Conservation (phyloP, 2,329 filamentous ascomycete species). For the Zymoseptoria tritici region DNA sequence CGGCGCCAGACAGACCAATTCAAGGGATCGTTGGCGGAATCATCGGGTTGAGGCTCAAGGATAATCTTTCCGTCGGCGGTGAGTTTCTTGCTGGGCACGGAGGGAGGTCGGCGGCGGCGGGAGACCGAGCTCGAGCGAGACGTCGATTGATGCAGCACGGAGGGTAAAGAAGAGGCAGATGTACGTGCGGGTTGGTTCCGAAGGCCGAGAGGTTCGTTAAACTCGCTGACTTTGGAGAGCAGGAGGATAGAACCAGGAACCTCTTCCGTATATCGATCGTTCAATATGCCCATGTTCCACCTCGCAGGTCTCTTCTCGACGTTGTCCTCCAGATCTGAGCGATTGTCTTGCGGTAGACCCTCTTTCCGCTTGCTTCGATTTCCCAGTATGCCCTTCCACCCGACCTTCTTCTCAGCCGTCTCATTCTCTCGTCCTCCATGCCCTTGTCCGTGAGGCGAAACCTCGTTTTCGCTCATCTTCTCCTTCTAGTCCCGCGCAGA, state of each 20-base stretch:
- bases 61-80: conserved; percentile 79
- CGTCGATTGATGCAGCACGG: conserved; percentile 20
- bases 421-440: neutral
- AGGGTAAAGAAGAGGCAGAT: conserved; percentile 48
- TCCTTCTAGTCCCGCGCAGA: neutral
- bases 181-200: conserved; percentile 55
- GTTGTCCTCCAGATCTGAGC: conserved; percentile 3
- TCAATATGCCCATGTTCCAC: conserved; percentile 70
- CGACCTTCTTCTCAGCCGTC: neutral
- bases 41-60: conserved; percentile 84
- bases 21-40: conserved; percentile 80
- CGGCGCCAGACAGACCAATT: conserved; percentile 84
- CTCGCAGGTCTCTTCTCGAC: conserved; percentile 26
- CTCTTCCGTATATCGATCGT: conserved; percentile 72
- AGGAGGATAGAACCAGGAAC: conserved; percentile 65
- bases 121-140: conserved; percentile 12
- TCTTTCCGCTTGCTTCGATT: neutral
- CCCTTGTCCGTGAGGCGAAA: neutral
- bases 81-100: conserved; percentile 54
- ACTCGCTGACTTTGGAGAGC: conserved; percentile 47
- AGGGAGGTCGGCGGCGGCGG: conserved; percentile 8
- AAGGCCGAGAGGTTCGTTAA: conserved; percentile 56
- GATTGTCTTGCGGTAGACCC: neutral
- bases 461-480: neutral
- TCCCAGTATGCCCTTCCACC: neutral